Evolutionary conservation across 768 basidiomycete genomes (phyloP).

Genomic region (Phylloporus sp.): DNA sequence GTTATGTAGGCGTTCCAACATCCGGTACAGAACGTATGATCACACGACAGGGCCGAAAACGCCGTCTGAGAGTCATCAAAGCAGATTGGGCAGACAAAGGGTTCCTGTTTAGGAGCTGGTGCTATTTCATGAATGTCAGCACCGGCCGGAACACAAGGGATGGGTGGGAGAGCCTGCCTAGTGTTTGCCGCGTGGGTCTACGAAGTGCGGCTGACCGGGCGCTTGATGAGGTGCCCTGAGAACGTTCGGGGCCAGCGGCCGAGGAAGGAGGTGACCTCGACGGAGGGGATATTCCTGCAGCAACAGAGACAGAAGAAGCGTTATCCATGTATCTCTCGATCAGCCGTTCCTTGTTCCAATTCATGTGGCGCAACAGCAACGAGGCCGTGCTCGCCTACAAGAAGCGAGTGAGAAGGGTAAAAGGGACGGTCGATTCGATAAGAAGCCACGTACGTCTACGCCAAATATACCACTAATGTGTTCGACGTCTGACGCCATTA

Average conservation of each 20-base stretch:
- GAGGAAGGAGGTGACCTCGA: conserved; percentile 22
- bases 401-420: background rate
- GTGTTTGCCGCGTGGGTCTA: conserved; percentile 28
- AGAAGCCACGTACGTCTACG: conserved; percentile 64
- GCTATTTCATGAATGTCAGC: conserved; percentile 5
- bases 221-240: conserved; percentile 25
- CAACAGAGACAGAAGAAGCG: conserved; percentile 59
- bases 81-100: conserved; percentile 92
- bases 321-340: conserved; percentile 98
- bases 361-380: conserved; percentile 73
- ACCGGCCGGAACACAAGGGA: background rate
- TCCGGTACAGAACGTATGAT: conserved; percentile 74
- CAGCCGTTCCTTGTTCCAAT: conserved; percentile 95
- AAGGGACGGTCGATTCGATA: background rate
- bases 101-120: conserved; percentile 32
- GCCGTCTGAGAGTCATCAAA: conserved; percentile 74
- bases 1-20: conserved; percentile 82
- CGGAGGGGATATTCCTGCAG: conserved; percentile 62
- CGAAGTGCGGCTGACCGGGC: conserved; percentile 24
- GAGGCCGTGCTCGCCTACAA: conserved; percentile 62
- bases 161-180: conserved; percentile 10
- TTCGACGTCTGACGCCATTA: conserved; percentile 76
- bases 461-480: conserved; percentile 85
- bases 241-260: conserved; percentile 30
- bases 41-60: conserved; percentile 72